Evolutionary conservation across 306 rosid species (phyloP).

Genomic region (Vachellia collinsii): DNA sequence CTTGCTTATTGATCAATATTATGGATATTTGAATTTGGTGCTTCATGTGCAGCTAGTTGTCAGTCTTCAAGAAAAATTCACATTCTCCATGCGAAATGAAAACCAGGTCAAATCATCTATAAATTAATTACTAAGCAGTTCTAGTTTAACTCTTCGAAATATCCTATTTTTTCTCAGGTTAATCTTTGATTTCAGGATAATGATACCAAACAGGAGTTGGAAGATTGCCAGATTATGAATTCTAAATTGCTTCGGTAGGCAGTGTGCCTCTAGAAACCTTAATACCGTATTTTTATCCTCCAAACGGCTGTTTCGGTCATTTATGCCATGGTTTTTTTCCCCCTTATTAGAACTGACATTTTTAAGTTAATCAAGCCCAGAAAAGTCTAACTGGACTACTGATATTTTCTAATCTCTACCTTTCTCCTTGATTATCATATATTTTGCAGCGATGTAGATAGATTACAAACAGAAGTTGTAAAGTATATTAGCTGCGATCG

Average conservation of each 20-base stretch:
- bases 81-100: slow-evolving; percentile 43
- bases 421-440: slow-evolving; percentile 26
- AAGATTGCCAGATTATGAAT: slow-evolving; percentile 69
- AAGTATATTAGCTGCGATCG: slow-evolving; percentile 57
- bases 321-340: slow-evolving; percentile 17
- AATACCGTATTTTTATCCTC: slow-evolving; percentile 20
- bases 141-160: slow-evolving; percentile 26
- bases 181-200: slow-evolving; percentile 55
- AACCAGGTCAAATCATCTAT: slow-evolving; percentile 57
- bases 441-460: slow-evolving; percentile 67
- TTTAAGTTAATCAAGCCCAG: slow-evolving; percentile 3
- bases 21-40: slow-evolving; percentile 35
- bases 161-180: slow-evolving; percentile 33
- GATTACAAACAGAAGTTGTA: slow-evolving; percentile 52
- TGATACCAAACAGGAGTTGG: slow-evolving; percentile 54
- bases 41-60: slow-evolving; percentile 60
- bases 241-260: slow-evolving; percentile 66
- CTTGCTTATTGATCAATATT: slow-evolving; percentile 33
- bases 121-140: slow-evolving; percentile 30
- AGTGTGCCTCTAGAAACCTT: slow-evolving; percentile 23
- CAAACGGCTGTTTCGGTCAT: slow-evolving; percentile 31
- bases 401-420: slow-evolving; percentile 29
- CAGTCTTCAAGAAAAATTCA: slow-evolving; percentile 51
- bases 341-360: slow-evolving; percentile 16
- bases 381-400: slow-evolving; percentile 23